Base-by-base conservation (phyloP, 129 eudicot species). In the Escallonia rubra region DNA sequence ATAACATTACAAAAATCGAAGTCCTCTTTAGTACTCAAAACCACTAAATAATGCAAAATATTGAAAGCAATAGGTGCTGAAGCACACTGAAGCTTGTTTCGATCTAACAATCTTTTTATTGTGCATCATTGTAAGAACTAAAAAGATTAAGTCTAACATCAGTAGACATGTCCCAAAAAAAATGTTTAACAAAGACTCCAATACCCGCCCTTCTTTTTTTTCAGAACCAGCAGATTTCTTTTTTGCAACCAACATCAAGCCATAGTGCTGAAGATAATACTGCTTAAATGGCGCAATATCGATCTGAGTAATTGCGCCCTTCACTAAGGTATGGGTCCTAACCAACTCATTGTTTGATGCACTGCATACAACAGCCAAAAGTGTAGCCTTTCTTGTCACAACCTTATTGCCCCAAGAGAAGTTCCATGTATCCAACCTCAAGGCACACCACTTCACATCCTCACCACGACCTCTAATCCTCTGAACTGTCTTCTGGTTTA, bases 401-500 rank as follows among this genome's bases (percentile, higher is more conserved):
- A 85, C 85, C 67, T 79, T 85, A 76, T 82, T 83, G 13, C 85
- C 85, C 88, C 88, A 83, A 1, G 88, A 83, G 58, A 42, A 83
- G 74, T 83, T 83, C 34, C 85, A 82, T 4, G 88, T 79, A 65
- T 83, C 85, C 74, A 79, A 76, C 68, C 88, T 83, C 71, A 82
- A 57, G 2, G 87, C 83, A 40, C 87, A 46, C 87, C 87, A 82
- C 69, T 82, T 82, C 64, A 82, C 87, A 67, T 82, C 74, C 41
- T 83, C 87, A 43, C 87, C 87, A 58, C 83, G 38, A 23, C 78
- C 87, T 57, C 85, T 61, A 16, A 79, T 75, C 65, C 88, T 83
- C 23, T 85, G 63, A 5, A 83, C 88, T 3, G 82, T 79, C 75
- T 83, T 83, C 75, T 79, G 79, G 80, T 77, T 79, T 81, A 23